A percentile compares a stretch with the other conserved stretches of the same genome.
Conservation (phyloP, 2,329 filamentous ascomycete genomes). For the Capronia coronata region DNA sequence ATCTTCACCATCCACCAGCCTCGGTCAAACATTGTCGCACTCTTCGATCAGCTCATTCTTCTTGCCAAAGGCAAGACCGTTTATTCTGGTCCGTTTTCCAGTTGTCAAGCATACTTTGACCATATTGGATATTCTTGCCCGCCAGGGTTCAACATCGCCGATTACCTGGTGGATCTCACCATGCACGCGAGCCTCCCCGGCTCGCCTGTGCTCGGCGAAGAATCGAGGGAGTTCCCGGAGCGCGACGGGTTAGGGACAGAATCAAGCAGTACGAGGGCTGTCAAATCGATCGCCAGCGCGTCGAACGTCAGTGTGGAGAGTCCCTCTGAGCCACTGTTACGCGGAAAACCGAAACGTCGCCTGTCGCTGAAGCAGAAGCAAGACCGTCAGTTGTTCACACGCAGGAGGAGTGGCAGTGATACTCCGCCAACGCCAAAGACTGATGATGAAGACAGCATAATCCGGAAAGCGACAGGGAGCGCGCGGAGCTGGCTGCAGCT, state of each 20-base stretch:
- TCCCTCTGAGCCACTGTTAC: constrained; percentile 54
- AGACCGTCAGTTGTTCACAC: constrained; percentile 82
- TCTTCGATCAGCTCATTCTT: constrained; percentile 91
- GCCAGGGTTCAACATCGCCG: constrained; percentile 95
- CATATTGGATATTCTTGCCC: constrained; percentile 86
- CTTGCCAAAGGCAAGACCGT: constrained; percentile 84
- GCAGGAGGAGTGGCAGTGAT: constrained; percentile 58
- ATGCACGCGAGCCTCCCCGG: constrained; percentile 75
- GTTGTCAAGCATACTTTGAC: constrained; percentile 90
- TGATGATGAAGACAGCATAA: constrained; percentile 53
- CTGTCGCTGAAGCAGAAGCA: constrained; percentile 80
- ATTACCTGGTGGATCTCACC: constrained; percentile 93
- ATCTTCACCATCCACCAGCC: constrained; percentile 98
- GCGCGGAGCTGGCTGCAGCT: constrained; percentile 56
- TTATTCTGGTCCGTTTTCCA: constrained; percentile 83
- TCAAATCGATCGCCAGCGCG: constrained; percentile 84
- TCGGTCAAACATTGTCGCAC: constrained; percentile 92
- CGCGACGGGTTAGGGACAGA: constrained; percentile 59
- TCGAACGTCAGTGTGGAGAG: constrained; percentile 69
- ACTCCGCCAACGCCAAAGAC: constrained; percentile 54
- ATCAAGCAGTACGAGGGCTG: constrained; percentile 76
- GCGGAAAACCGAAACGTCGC: constrained; percentile 64
- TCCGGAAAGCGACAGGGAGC: constrained; percentile 32
- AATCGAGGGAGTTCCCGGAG: constrained; percentile 52
- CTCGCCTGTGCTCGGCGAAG: constrained; percentile 51